Percentiles rank a stretch among this genome's conserved stretches.
Conservation (phyloP, 345 rosid species). For the Lepidium africanum region DNA sequence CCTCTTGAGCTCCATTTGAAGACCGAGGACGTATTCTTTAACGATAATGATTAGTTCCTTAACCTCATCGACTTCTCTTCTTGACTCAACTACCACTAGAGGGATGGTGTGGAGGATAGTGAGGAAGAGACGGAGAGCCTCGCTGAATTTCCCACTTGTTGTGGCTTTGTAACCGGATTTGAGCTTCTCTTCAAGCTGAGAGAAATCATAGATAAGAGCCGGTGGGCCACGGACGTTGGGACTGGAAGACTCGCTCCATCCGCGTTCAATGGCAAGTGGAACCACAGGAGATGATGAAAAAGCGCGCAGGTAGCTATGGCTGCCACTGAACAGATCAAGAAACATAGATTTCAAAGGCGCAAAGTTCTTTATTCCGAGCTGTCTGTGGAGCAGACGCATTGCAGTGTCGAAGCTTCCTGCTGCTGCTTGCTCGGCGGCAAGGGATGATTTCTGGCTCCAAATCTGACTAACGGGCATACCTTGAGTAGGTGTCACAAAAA, state of each 20-base stretch:
- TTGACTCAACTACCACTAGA: slow-evolving; percentile 77
- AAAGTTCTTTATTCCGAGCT: slow-evolving; percentile 82
- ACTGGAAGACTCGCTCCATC: slow-evolving; percentile 70
- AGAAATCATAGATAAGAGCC: slow-evolving; percentile 61
- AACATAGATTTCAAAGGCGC: slow-evolving; percentile 63
- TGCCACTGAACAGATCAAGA: slow-evolving; percentile 60
- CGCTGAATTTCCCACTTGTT: slow-evolving; percentile 63
- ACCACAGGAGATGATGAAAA: slow-evolving; percentile 75
- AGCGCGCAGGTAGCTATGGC: slow-evolving; percentile 67
- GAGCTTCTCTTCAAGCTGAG: slow-evolving; percentile 90
- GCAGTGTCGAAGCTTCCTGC: slow-evolving; percentile 93
- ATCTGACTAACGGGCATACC: slow-evolving; percentile 90
- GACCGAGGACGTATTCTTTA: slow-evolving; percentile 81
- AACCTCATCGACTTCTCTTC: slow-evolving; percentile 97
- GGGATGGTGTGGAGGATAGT: slow-evolving; percentile 92
- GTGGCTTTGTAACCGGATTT: slow-evolving; percentile 89
- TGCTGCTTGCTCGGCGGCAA: slow-evolving; percentile 89
- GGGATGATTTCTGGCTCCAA: slow-evolving; percentile 81
- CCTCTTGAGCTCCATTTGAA: slow-evolving; percentile 78
- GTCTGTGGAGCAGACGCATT: slow-evolving; percentile 83
- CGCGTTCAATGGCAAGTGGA: slow-evolving; percentile 74
- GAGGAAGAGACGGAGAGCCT: slow-evolving; percentile 70
- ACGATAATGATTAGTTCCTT: slow-evolving; percentile 70
- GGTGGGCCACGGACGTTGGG: slow-evolving; percentile 88
- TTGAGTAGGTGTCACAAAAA: slow-evolving; percentile 75